A percentile compares a stretch with the other conserved stretches of the same genome.
These are phyloP conservation scores for Raffaelea arxii DNA, from an alignment of 2,329 filamentous ascomycete genomes.

Conservation along the genomic window DNA sequence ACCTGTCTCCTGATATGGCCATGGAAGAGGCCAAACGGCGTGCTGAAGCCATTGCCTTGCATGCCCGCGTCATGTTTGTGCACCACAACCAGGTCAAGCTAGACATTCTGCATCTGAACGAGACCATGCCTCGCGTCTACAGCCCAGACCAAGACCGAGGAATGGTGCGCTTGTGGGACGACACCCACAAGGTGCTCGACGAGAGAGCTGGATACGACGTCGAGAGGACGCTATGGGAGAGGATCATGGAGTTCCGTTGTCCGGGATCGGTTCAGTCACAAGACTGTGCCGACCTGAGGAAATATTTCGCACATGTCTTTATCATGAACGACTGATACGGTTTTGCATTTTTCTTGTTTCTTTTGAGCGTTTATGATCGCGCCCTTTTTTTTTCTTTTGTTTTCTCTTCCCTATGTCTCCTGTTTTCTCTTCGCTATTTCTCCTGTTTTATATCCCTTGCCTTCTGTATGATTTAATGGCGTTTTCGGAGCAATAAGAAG, in stretches of 20 bases:
- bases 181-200: too few species aligned
- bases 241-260: slow-evolving; percentile 21
- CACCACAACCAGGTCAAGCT: slow-evolving; percentile 28
- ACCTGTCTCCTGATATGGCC: too few species aligned
- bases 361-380: neutral
- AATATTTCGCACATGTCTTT: slow-evolving; percentile 7
- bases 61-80: slow-evolving; percentile 21
- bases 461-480: too few species aligned
- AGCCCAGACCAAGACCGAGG: slow-evolving; percentile 13
- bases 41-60: neutral
- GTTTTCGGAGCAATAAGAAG: too few species aligned
- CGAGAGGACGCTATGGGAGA: slow-evolving; percentile 23
- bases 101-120: slow-evolving; percentile 19
- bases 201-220: slow-evolving; percentile 24
- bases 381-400: neutral
- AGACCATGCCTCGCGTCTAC: slow-evolving; percentile 12
- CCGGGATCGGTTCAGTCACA: slow-evolving; percentile 10
- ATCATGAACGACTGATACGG: too few species aligned
- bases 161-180: slow-evolving; percentile 20
- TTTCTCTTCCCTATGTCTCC: slow-evolving; percentile 2
- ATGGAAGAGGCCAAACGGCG: slow-evolving; percentile 6
- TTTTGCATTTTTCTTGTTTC: neutral
- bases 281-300: slow-evolving; percentile 25
- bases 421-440: slow-evolving; percentile 3
- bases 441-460: too few species aligned